Conservation (phyloP, 305 asterid species). For the Fraxinus ornus region DNA sequence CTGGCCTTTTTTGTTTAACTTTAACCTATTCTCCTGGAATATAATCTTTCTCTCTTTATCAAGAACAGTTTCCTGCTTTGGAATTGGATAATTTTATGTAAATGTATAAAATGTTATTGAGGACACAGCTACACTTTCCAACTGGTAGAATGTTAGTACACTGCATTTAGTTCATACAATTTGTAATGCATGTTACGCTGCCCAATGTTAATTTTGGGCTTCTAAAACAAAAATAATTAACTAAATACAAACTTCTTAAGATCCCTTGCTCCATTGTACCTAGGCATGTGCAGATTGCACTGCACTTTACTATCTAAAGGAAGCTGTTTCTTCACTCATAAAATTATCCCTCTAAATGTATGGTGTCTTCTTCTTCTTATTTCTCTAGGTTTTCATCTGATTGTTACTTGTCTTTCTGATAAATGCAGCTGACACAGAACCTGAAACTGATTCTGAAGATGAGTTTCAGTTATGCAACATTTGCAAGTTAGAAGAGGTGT, state of each 20-base stretch:
- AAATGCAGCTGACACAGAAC: conserved; percentile 81
- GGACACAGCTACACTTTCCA: not conserved
- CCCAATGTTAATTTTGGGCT: conserved; percentile 13
- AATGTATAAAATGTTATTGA: conserved; percentile 14
- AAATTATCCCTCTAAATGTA: not conserved
- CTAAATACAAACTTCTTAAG: not conserved
- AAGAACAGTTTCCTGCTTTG: conserved; percentile 1
- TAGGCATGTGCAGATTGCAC: conserved; percentile 17
- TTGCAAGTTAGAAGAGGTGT: conserved; percentile 87
- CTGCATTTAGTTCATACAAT: not conserved
- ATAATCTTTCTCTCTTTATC: not conserved
- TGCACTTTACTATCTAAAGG: not conserved
- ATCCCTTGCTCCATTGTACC: conserved; percentile 5
- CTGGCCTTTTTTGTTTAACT: not conserved
- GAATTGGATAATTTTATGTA: not conserved
- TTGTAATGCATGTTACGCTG: not conserved
- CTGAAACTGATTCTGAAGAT: conserved; percentile 87
- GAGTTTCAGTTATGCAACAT: conserved; percentile 91
- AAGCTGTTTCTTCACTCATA: conserved; percentile 14
- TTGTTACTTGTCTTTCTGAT: conserved; percentile 23
- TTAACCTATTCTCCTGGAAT: conserved; percentile 5
- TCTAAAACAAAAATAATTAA: conserved; percentile 1
- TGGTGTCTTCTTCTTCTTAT: conserved; percentile 4
- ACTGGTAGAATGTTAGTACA: not conserved
- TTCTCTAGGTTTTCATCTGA: conserved; percentile 16